Evolutionary conservation across 83 land plant species (phyloP).

Genomic region (Isoetes engelmannii): DNA sequence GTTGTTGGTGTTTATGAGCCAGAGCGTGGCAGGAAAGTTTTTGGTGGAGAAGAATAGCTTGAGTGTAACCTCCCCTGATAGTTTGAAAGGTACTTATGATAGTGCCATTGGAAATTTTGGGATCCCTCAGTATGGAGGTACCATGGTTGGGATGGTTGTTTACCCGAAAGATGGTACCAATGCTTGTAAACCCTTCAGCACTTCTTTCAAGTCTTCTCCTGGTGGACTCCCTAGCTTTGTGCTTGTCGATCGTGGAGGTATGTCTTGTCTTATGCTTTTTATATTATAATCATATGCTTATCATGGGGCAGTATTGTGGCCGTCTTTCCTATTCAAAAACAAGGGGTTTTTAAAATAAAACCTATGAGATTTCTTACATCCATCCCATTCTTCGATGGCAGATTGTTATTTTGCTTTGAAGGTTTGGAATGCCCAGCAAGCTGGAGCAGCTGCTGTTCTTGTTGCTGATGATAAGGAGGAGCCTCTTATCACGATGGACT

Average conservation of each 20-base stretch:
- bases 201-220: conserved; percentile 25
- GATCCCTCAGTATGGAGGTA: conserved; percentile 72
- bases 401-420: conserved; percentile 70
- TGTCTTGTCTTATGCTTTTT: background rate
- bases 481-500: conserved; percentile 72
- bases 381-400: conserved; percentile 13
- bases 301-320: background rate
- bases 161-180: conserved; percentile 45
- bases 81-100: conserved; percentile 52
- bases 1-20: background rate
- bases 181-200: conserved; percentile 39
- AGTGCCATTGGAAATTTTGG: conserved; percentile 78
- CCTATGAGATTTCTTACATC: too few species aligned
- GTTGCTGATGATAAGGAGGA: conserved; percentile 58
- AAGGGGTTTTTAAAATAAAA: too few species aligned
- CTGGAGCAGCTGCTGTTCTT: conserved; percentile 71
- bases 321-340: too few species aligned
- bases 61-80: conserved; percentile 54
- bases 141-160: conserved; percentile 60
- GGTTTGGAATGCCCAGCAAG: conserved; percentile 76
- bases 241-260: conserved; percentile 74
- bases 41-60: conserved; percentile 79
- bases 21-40: conserved; percentile 25
- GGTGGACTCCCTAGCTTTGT: conserved; percentile 62
- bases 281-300: background rate